Evolutionary conservation across 768 basidiomycete species (phyloP), one percentile per base, ranked within the genome.

Genomic region (Kwoniella sp.): DNA sequence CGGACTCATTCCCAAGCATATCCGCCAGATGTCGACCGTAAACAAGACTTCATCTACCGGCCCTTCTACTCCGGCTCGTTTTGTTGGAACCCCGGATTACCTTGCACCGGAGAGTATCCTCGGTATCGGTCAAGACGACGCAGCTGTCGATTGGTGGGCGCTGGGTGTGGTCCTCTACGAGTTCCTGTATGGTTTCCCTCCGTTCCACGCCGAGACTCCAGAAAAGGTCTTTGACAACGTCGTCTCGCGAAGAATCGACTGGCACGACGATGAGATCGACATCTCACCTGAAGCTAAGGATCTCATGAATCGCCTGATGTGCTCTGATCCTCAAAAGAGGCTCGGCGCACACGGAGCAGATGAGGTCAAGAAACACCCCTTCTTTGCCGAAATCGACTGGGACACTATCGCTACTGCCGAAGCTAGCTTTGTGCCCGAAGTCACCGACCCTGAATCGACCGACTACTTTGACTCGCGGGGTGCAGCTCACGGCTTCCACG

Each of bases 181-280:
- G 77, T 96, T 99, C 75, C 76, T 98, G 29, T 98, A 91, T 60
- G 92, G 95, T 3, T 83, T 91, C 28, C 95, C 95, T 23, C 95
- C 95, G 2, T 99, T 99, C 80, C 90, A 98, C 67, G 93, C 89
- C 41, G 91, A 96, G 55, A 88, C 88, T 7, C 93, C 95, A 0
- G 91, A 95, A 73, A 88, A 87, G 75, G 92, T 99, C 3, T 98
- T 99, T 65, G 92, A 95, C 76, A 98, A 98, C 70, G 96, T 98
- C 67, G 80, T 98, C 19, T 95, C 93, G 10, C 85, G 91, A 4
- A 84, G 86, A 26, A 81, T 98, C 67, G 86, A 93, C 54, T 99
- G 92, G 92, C 88, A 95, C 71, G 90, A 95, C 61, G 90, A 93
- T 36, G 89, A 85, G 79, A 77, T 91, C 15, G 75, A 77, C 11